A percentile compares a stretch with the other conserved stretches of the same genome.
Conservation (phyloP, 1,139 yeast genomes). For the Candida neerlandica region DNA sequence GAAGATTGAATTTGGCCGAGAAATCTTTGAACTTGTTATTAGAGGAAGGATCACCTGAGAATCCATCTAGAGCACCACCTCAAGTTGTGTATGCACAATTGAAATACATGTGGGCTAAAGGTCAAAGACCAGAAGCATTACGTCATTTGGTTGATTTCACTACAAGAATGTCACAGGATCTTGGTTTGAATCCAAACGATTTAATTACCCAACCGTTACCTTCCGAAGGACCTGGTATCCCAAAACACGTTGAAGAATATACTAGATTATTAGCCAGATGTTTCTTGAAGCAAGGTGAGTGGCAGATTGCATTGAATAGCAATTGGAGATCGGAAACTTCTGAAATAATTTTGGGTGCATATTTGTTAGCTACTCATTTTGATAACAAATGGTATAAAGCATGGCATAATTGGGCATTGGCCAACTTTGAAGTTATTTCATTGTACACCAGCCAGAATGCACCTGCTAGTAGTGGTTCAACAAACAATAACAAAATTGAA, state of each 20-base stretch:
- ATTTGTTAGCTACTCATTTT: constrained; percentile 90
- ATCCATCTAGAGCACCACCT: constrained; percentile 85
- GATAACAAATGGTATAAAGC: constrained; percentile 96
- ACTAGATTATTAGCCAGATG: constrained; percentile 91
- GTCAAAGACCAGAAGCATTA: constrained; percentile 84
- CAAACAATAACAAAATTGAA: constrained; percentile 19
- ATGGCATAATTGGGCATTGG: constrained; percentile 99
- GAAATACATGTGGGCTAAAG: constrained; percentile 97
- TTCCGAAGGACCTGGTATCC: constrained; percentile 69
- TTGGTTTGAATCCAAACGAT: constrained; percentile 78
- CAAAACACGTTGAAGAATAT: constrained; percentile 78
- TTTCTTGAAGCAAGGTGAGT: constrained; percentile 95
- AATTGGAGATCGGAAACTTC: constrained; percentile 84
- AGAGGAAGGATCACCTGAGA: constrained; percentile 60
- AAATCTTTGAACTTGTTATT: constrained; percentile 79
- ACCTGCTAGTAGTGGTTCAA: constrained; percentile 20
- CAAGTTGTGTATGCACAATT: constrained; percentile 96
- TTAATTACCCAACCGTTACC: constrained; percentile 89
- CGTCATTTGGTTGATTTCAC: constrained; percentile 87
- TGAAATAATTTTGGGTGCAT: constrained; percentile 84
- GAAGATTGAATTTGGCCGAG: constrained; percentile 89
- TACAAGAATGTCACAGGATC: constrained; percentile 83
- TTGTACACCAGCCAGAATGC: constrained; percentile 50
- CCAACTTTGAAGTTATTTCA: constrained; percentile 93
- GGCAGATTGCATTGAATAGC: constrained; percentile 84